A percentile compares a stretch with the other conserved stretches of the same genome.
Conservation (phyloP, 768 basidiomycete genomes). For the Suillus discolor region DNA sequence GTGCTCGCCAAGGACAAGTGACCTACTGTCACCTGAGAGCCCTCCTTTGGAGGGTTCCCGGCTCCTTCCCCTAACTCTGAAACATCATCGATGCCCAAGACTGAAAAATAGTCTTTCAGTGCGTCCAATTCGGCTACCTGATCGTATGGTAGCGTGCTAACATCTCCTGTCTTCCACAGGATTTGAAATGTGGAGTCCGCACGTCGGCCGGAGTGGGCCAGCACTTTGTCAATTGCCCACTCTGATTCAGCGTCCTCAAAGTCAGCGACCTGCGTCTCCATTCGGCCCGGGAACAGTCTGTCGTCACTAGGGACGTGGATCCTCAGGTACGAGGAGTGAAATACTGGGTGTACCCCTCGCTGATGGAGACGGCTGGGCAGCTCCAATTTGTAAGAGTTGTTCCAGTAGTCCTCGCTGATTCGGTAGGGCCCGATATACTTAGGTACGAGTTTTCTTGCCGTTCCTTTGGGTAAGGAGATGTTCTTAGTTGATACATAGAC, state of each 20-base stretch:
- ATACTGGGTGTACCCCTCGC: constrained; percentile 28
- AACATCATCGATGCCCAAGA: constrained; percentile 23
- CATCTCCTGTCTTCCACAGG: constrained; percentile 24
- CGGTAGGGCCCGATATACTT: neutral
- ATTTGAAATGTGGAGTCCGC: constrained; percentile 22
- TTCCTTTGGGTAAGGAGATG: constrained; percentile 15
- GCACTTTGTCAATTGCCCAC: constrained; percentile 28
- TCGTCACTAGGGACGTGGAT: constrained; percentile 38
- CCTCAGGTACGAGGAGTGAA: constrained; percentile 35
- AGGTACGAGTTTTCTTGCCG: neutral
- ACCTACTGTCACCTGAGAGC: constrained; percentile 1
- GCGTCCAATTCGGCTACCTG: constrained; percentile 22
- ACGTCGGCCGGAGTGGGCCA: constrained; percentile 25
- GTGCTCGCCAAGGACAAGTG: too few relatives aligned
- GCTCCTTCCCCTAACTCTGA: neutral
- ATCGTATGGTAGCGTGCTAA: constrained; percentile 20
- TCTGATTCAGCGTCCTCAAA: constrained; percentile 23
- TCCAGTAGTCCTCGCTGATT: too few relatives aligned
- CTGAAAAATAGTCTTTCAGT: constrained; percentile 31
- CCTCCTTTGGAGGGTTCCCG: neutral
- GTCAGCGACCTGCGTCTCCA: constrained; percentile 22
- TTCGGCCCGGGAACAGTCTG: constrained; percentile 28
- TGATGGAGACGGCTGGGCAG: too few relatives aligned
- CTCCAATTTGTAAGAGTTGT: too few relatives aligned
- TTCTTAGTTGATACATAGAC: neutral